A percentile compares a stretch with the other conserved stretches of the same genome.
Conservation (phyloP, 441 rosid species). For the Flueggea neowawraea region DNA sequence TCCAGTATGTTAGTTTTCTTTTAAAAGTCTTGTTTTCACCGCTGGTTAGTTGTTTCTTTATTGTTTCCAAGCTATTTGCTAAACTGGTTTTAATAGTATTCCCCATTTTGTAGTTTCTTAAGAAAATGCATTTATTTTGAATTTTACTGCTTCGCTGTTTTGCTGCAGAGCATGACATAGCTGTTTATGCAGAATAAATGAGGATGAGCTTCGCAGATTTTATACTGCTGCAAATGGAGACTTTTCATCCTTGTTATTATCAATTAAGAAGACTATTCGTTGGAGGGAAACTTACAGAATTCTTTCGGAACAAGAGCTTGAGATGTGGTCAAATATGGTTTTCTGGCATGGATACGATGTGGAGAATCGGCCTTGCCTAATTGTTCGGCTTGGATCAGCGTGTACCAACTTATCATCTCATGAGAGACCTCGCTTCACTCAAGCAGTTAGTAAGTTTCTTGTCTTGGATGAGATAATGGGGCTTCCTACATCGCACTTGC, state of each 20-base stretch:
- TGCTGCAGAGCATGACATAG: slow-evolving; percentile 30
- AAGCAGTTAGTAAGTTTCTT: slow-evolving; percentile 78
- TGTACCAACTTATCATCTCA: slow-evolving; percentile 57
- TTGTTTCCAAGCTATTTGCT: no score
- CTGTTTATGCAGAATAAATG: slow-evolving; percentile 68
- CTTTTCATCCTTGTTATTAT: slow-evolving; percentile 54
- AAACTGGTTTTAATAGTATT: no score
- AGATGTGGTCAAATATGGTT: slow-evolving; percentile 70
- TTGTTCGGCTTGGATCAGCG: slow-evolving; percentile 85
- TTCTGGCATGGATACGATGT: slow-evolving; percentile 97
- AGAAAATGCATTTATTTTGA: slow-evolving; percentile 8
- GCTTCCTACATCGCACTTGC: no score
- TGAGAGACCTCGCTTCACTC: slow-evolving; percentile 83
- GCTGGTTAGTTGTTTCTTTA: no score
- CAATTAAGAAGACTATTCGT: slow-evolving; percentile 77
- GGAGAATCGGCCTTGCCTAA: slow-evolving; percentile 76
- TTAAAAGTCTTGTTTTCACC: no score
- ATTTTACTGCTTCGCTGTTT: slow-evolving; percentile 17
- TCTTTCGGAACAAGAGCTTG: slow-evolving; percentile 81
- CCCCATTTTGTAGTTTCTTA: slow-evolving; percentile 5
- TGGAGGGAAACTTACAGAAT: slow-evolving; percentile 91
- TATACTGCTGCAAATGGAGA: slow-evolving; percentile 76
- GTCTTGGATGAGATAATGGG: no score
- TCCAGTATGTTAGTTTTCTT: no score
- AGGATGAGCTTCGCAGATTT: slow-evolving; percentile 76